phyloP scores from a whole-genome alignment of 495 filamentous ascomycete species.

The Hypoxylon fragiforme region DNA sequence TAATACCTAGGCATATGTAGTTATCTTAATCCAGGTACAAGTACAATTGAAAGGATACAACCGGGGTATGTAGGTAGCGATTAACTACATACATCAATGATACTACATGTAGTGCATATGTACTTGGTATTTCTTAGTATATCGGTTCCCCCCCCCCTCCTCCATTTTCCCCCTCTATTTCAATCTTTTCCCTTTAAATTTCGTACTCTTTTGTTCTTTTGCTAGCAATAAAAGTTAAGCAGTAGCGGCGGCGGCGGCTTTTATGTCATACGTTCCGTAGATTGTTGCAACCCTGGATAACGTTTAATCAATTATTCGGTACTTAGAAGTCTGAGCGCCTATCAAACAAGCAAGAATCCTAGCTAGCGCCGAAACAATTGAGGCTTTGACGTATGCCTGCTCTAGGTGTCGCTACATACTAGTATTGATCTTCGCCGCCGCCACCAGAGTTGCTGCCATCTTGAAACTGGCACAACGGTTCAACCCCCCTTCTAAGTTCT shows the following conservation, averaged over 20 bases:
- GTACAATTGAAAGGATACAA: constrained; percentile 19
- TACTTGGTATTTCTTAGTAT: no score
- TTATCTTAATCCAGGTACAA: no score
- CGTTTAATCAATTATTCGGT: constrained; percentile 18
- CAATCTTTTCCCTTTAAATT: no score
- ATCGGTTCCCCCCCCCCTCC: no score
- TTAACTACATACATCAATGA: constrained; percentile 1
- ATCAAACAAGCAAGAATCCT: constrained; percentile 13
- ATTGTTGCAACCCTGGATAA: constrained; percentile 1
- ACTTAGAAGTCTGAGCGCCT: constrained; percentile 12
- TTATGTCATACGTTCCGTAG: constrained; percentile 13
- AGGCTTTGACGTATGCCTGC: constrained; percentile 30
- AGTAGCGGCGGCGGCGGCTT: neutral
- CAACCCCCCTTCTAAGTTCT: neutral
- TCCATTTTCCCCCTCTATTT: no score
- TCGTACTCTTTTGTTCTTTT: no score
- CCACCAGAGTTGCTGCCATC: constrained; percentile 15
- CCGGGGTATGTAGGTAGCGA: no score
- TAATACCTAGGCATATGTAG: no score
- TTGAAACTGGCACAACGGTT: constrained; percentile 26
- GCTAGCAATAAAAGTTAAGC: neutral
- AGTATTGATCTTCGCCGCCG: constrained; percentile 30
- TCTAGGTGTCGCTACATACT: neutral
- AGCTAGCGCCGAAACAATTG: constrained; percentile 21
- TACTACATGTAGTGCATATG: neutral